These are phyloP conservation scores for Boletus barrowsii DNA, from an alignment of 768 basidiomycete genomes.

Conservation along the genomic window DNA sequence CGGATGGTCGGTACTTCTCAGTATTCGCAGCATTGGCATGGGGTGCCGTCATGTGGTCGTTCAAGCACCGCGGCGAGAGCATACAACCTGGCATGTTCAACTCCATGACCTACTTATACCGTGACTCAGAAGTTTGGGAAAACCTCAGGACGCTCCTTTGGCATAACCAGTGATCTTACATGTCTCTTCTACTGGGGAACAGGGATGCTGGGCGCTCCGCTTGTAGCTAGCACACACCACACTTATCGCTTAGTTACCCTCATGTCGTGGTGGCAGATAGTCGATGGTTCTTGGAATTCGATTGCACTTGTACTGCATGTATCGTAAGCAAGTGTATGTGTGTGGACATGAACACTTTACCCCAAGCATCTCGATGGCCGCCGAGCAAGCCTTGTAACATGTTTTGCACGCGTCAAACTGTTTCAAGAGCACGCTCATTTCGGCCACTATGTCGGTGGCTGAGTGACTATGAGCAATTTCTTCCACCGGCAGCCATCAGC, in stretches of 20 bases:
- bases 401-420: constrained; percentile 46
- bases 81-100: constrained; percentile 97
- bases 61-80: constrained; percentile 81
- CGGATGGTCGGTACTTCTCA: constrained; percentile 80
- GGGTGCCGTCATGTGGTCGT: constrained; percentile 97
- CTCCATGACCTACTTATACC: constrained; percentile 94
- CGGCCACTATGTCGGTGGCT: constrained; percentile 67
- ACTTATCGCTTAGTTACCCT: constrained; percentile 20
- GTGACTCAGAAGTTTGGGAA: constrained; percentile 87
- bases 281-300: constrained; percentile 51
- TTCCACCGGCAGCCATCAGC: not conserved
- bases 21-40: constrained; percentile 85
- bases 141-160: constrained; percentile 81
- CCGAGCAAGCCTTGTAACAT: constrained; percentile 59
- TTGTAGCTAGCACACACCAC: constrained; percentile 5
- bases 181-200: not conserved
- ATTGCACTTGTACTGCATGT: constrained; percentile 58
- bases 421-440: constrained; percentile 56
- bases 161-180: constrained; percentile 66
- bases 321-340: constrained; percentile 7
- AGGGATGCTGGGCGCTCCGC: not conserved
- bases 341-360: constrained; percentile 35
- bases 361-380: constrained; percentile 67
- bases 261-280: constrained; percentile 33
- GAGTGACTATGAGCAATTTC: constrained; percentile 6